phyloP scores from a whole-genome alignment of 768 basidiomycete genomes.

The Hericium rajendrae region DNA sequence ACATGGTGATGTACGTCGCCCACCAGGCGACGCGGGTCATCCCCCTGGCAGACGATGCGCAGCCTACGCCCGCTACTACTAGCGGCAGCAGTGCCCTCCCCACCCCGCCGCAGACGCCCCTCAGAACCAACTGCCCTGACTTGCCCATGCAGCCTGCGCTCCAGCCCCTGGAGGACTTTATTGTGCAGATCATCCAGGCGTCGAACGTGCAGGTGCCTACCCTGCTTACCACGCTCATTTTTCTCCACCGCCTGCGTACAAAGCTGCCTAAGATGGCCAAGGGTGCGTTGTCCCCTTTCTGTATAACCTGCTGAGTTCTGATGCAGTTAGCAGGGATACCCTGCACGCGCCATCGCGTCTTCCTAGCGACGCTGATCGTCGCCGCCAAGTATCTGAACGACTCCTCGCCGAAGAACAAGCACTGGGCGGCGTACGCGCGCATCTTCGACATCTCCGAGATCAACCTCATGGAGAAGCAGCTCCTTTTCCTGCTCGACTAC shows the following conservation, averaged over 20 bases:
- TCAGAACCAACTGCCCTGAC: conserved; percentile 30
- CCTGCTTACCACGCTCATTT: conserved; percentile 82
- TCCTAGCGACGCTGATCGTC: conserved; percentile 91
- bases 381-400: conserved; percentile 97
- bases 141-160: conserved; percentile 28
- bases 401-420: conserved; percentile 89
- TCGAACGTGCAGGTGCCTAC: conserved; percentile 89
- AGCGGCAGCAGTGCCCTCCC: conserved; percentile 32
- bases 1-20: conserved; percentile 84
- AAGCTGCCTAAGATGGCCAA: conserved; percentile 79
- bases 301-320: background rate
- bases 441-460: conserved; percentile 74
- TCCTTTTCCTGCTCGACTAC: conserved; percentile 86
- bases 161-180: conserved; percentile 76
- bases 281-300: conserved; percentile 40
- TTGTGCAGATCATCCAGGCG: conserved; percentile 65
- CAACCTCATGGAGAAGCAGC: conserved; percentile 96
- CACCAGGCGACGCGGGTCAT: conserved; percentile 70
- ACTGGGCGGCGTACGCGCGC: conserved; percentile 77
- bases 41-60: conserved; percentile 45
- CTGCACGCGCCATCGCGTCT: conserved; percentile 91
- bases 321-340: conserved; percentile 45
- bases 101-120: conserved; percentile 63
- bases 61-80: conserved; percentile 14
- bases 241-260: conserved; percentile 76